These are phyloP conservation scores for Anethum foeniculum DNA, from an alignment of 140 eudicot genomes.

Conservation along the genomic window DNA sequence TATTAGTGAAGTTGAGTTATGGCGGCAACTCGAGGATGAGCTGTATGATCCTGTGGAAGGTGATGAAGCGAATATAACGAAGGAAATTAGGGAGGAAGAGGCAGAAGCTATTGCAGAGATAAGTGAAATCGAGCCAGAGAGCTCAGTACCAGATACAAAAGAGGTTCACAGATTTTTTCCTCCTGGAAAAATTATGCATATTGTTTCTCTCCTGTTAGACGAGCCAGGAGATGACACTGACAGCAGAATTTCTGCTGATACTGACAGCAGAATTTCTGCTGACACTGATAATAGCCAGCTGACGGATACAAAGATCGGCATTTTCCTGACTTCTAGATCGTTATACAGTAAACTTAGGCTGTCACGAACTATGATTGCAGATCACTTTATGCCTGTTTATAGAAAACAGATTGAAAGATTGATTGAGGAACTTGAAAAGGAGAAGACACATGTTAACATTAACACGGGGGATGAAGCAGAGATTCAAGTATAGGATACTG, in stretches of 20 bases:
- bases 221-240: conserved; percentile 32
- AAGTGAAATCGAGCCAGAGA: conserved; percentile 28
- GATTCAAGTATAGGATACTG: conserved; percentile 1
- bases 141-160: conserved; percentile 42
- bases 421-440: conserved; percentile 35
- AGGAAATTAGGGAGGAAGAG: conserved; percentile 87
- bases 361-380: conserved; percentile 77
- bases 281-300: conserved; percentile 26
- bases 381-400: conserved; percentile 92
- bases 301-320: conserved; percentile 53
- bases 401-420: conserved; percentile 80
- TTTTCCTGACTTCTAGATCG: conserved; percentile 57
- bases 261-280: conserved; percentile 22
- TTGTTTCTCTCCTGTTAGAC: conserved; percentile 37
- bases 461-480: conserved; percentile 7
- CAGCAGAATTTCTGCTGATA: conserved; percentile 23
- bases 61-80: conserved; percentile 50
- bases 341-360: conserved; percentile 73
- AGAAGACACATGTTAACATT: conserved; percentile 6
- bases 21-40: conserved; percentile 86
- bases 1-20: conserved; percentile 75
- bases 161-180: conserved; percentile 91
- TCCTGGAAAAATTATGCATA: conserved; percentile 88
- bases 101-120: conserved; percentile 58
- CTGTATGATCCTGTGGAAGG: conserved; percentile 49